Evolutionary conservation across 1,284 basidiomycete species (phyloP).

Genomic region (Cutaneotrichosporon sp.): DNA sequence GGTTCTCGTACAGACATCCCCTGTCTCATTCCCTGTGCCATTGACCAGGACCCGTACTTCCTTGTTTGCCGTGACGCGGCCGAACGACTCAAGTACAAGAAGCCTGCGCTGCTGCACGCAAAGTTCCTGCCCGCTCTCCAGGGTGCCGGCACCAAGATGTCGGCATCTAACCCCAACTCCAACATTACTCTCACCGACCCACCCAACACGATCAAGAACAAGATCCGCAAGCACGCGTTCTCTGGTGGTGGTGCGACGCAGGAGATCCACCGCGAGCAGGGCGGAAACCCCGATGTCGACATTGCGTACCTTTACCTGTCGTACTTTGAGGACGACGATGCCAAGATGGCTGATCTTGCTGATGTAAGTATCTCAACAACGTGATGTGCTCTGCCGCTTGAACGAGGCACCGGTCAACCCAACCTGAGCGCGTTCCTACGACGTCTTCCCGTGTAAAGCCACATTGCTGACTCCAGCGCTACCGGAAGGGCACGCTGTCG

Average conservation of each 20-base stretch:
- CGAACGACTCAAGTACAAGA: slow-evolving; percentile 87
- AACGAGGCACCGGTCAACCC: too few relatives aligned
- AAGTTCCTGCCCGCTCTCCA: slow-evolving; percentile 99
- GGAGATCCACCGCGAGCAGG: slow-evolving; percentile 82
- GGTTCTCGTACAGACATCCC: slow-evolving; percentile 79
- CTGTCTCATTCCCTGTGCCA: slow-evolving; percentile 94
- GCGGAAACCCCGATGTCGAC: slow-evolving; percentile 93
- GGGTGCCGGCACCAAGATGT: slow-evolving; percentile 98
- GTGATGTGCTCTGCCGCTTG: too few relatives aligned
- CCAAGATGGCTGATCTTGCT: slow-evolving; percentile 69
- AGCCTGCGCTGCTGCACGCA: slow-evolving; percentile 85
- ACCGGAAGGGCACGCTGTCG: slow-evolving; percentile 78
- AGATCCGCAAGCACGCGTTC: slow-evolving; percentile 90
- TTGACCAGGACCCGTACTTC: slow-evolving; percentile 84
- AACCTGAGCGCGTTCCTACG: too few relatives aligned
- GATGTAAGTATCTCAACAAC: slow-evolving; percentile 63
- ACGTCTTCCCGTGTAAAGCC: too few relatives aligned
- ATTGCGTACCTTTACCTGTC: slow-evolving; percentile 92
- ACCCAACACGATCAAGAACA: slow-evolving; percentile 90
- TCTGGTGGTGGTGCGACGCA: slow-evolving; percentile 84
- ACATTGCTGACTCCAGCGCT: slow-evolving; percentile 60
- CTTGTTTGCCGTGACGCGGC: slow-evolving; percentile 95
- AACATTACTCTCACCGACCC: slow-evolving; percentile 96
- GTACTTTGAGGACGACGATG: slow-evolving; percentile 97
- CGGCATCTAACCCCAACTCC: slow-evolving; percentile 82